Base-by-base conservation (phyloP, 768 basidiomycete species). In the Paxillus rubicundulus region DNA sequence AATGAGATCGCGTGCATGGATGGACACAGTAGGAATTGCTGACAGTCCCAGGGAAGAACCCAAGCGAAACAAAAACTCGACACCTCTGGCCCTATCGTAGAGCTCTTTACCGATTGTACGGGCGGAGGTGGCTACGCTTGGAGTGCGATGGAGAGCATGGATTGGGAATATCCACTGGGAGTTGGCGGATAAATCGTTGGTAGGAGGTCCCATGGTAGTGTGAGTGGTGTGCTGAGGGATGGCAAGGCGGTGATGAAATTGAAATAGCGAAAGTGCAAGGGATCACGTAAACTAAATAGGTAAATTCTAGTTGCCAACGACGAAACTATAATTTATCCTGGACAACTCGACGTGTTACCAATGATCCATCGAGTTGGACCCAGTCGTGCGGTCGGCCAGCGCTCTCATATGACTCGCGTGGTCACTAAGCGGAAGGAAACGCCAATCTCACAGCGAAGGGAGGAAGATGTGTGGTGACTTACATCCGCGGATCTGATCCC, bases 31-130 rank as follows among this genome's bases (percentile, higher is more conserved):
- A 41, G 50, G 42, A 36, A 47, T 32, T 42, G 81, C 91, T 61
- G 60, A 93, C 91, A 93, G 72, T 54, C 74, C 79, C 30, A 93
- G 77, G 52, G 87, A 87, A 30, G 85, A 82, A 30, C 89, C 91
- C 47, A 92, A 66, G 49, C 91, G 86, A 67, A 86, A 92, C 30
- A 93, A 77, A 72, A 92, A 92, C 64, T 93, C 91, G 54, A 92
- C 80, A 30, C 91, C 91, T 69, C 86, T 78, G 36, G 87, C 82
- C 49, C 92, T 78, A 61, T 90, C 88, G 64, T 87, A 86, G 18
- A 92, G 76, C 64, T 92, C 86, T 57, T 80, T 83, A 58, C 83
- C 77, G 21, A 87, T 63, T 16, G 75, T 59, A 24, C 73, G 72
- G 12, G 55, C 58, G n/a, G 85, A 73, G 13, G 72, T 71, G 61